Evolutionary conservation across 257 asterid genomes (phyloP).

Genomic region (Nicotiana obtusifolia): DNA sequence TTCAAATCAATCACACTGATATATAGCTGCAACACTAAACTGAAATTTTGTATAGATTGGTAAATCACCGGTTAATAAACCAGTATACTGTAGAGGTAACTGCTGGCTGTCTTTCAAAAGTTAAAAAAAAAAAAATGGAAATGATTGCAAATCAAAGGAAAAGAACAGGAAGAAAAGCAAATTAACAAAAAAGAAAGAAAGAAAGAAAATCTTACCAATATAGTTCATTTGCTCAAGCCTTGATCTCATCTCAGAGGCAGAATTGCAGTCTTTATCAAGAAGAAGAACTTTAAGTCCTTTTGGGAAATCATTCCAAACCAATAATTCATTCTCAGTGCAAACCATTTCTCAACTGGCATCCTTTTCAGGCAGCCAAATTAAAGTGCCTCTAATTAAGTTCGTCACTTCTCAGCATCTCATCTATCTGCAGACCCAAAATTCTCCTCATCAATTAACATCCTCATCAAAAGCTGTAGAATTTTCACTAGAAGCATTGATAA

Average conservation of each 20-base stretch:
- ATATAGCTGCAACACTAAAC: background rate
- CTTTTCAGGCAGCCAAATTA: constrained; percentile 23
- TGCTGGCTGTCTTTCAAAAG: background rate
- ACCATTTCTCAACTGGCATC: constrained; percentile 49
- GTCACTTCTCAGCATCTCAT: constrained; percentile 9
- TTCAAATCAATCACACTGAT: background rate
- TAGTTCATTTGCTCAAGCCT: constrained; percentile 43
- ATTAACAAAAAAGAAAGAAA: background rate
- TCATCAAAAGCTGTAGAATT: background rate
- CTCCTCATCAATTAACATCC: no score
- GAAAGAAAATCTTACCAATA: constrained; percentile 20
- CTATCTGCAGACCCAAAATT: constrained; percentile 3
- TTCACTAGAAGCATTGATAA: background rate
- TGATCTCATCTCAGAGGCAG: constrained; percentile 28
- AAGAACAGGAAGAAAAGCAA: no score
- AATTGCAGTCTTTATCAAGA: constrained; percentile 26
- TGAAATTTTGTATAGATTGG: background rate
- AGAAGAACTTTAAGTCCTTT: constrained; percentile 48
- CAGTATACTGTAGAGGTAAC: background rate
- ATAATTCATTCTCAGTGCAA: constrained; percentile 39
- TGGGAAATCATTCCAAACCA: constrained; percentile 50
- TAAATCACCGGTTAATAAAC: background rate
- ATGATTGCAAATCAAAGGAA: background rate
- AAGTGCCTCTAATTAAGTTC: background rate
- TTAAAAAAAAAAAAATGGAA: background rate